Conservation (phyloP, 148 eudicot species). For the Fallopia convolvulus region DNA sequence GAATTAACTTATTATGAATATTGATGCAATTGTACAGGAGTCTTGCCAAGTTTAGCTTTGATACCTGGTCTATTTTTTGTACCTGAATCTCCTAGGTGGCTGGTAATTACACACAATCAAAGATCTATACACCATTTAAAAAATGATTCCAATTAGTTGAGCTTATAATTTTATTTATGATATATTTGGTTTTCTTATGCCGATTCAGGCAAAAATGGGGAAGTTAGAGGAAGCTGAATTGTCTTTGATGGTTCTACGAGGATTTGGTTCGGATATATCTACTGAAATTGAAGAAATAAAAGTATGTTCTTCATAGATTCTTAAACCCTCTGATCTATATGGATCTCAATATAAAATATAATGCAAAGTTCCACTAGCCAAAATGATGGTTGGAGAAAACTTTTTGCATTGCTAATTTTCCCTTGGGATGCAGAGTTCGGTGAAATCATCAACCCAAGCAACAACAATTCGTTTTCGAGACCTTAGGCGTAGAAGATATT, state of each 20-base stretch:
- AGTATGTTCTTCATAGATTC: constrained; percentile 20
- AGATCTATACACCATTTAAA: neutral
- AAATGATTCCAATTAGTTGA: neutral
- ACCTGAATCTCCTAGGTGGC: constrained; percentile 99
- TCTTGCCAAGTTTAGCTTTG: constrained; percentile 59
- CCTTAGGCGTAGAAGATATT: constrained; percentile 58
- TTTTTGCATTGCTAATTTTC: neutral
- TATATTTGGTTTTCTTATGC: neutral
- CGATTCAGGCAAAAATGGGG: constrained; percentile 80
- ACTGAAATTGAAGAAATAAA: constrained; percentile 46
- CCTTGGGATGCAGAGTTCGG: constrained; percentile 50
- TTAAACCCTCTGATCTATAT: neutral
- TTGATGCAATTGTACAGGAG: constrained; percentile 37
- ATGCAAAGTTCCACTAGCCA: neutral
- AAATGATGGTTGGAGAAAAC: neutral
- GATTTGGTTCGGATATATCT: constrained; percentile 52
- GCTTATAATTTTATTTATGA: neutral
- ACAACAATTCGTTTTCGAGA: constrained; percentile 51
- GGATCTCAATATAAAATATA: neutral
- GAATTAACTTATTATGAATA: neutral
- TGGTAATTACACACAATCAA: constrained; percentile 38
- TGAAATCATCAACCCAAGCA: constrained; percentile 53
- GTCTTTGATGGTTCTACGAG: constrained; percentile 82
- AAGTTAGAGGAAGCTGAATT: constrained; percentile 77
- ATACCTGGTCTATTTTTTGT: constrained; percentile 91